Percentiles rank a stretch among this genome's conserved stretches.
Evolutionary conservation across 2,329 filamentous ascomycete species (phyloP).

Genomic region (Balansia obtecta): DNA sequence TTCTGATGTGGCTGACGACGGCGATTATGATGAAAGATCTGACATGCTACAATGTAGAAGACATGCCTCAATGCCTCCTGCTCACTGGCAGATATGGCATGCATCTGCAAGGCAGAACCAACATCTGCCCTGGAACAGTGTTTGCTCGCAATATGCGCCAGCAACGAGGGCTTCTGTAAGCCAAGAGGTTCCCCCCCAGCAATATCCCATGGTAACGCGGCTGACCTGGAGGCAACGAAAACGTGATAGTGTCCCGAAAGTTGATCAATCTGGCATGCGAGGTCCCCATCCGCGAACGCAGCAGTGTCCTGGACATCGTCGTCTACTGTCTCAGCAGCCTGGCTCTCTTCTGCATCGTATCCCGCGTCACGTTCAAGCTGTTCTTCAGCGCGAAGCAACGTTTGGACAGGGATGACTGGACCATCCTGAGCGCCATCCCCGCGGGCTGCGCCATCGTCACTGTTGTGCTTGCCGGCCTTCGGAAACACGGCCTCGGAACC

Average conservation of each 20-base stretch:
- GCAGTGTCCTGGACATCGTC: background rate
- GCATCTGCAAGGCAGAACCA: background rate
- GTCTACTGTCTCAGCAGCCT: conserved; percentile 6
- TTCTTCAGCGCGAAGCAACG: conserved; percentile 16
- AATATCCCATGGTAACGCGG: background rate
- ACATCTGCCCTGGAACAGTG: background rate
- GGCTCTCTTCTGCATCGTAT: conserved; percentile 7
- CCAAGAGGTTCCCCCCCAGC: background rate
- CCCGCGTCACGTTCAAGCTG: conserved; percentile 13
- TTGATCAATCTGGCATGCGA: background rate
- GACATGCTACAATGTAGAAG: background rate
- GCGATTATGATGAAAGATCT: background rate
- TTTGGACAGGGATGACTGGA: conserved; percentile 21
- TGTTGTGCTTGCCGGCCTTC: conserved; percentile 12
- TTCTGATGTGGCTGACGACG: background rate
- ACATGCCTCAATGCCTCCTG: background rate
- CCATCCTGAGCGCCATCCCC: conserved; percentile 12
- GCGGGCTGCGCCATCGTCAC: conserved; percentile 10
- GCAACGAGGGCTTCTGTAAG: background rate
- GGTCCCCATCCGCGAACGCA: background rate
- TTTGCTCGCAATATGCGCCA: background rate
- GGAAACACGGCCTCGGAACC: conserved; percentile 16
- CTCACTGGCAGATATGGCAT: background rate
- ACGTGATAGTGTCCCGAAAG: background rate
- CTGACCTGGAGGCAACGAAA: no score